A percentile compares a stretch with the other conserved stretches of the same genome.
Conservation (phyloP, 2,329 filamentous ascomycete genomes). For the Penicillium frequentans region DNA sequence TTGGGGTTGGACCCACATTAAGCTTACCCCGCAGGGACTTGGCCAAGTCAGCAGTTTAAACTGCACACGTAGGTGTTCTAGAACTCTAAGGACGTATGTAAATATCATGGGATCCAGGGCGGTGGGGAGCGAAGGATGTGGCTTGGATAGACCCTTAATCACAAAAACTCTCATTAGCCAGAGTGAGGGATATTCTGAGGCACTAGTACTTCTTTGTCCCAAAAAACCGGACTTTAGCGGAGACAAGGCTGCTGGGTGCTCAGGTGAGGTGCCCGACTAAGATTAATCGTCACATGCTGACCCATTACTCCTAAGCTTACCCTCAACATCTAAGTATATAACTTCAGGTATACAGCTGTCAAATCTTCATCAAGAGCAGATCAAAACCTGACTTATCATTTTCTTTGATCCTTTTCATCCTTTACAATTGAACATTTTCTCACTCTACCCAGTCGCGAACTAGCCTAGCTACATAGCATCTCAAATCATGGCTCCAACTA, state of each 20-base stretch:
- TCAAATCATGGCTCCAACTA: constrained; percentile 2
- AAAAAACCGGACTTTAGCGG: background rate
- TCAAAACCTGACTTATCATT: too few species aligned
- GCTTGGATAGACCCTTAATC: too few species aligned
- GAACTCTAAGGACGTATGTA: too few species aligned
- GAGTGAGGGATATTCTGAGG: too few species aligned
- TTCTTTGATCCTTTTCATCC: background rate
- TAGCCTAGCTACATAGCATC: background rate
- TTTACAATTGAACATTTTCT: background rate
- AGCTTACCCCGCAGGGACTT: too few species aligned
- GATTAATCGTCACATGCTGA: background rate
- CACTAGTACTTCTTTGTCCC: too few species aligned
- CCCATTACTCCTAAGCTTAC: background rate
- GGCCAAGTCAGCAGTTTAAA: too few species aligned
- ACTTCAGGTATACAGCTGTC: background rate
- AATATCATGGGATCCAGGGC: too few species aligned
- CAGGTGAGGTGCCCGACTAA: background rate
- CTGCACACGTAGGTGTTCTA: too few species aligned
- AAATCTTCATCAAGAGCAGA: background rate
- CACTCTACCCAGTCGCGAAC: background rate
- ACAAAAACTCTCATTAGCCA: too few species aligned
- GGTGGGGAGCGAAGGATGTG: too few species aligned
- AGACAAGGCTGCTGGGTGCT: background rate
- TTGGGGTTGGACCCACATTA: too few species aligned
- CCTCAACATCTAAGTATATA: background rate